Evolutionary conservation across 345 rosid genomes (phyloP).

Genomic region (Corchorus olitorius): DNA sequence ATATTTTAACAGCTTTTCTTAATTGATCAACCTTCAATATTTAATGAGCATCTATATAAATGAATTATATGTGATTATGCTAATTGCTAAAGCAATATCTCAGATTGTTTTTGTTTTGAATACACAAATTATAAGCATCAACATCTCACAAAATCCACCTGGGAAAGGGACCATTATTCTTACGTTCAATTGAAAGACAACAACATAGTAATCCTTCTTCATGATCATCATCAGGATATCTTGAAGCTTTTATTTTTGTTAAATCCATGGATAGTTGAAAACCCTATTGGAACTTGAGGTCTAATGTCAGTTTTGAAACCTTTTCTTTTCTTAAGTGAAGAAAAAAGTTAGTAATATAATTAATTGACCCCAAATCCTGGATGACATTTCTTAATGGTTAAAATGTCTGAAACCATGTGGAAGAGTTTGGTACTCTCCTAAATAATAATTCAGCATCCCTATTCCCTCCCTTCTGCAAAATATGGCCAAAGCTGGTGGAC

Average conservation of each 20-base stretch:
- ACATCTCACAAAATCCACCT: not conserved
- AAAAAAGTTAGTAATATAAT: not conserved
- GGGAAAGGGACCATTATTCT: not conserved
- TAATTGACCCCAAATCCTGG: slow-evolving; percentile 15
- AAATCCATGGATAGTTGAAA: not conserved
- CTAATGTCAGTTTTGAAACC: not conserved
- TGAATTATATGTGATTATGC: too few relatives aligned
- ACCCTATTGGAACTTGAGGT: not conserved
- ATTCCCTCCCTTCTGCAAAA: slow-evolving; percentile 24
- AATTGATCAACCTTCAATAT: too few relatives aligned
- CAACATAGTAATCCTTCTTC: not conserved
- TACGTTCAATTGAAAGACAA: not conserved
- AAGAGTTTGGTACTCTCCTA: slow-evolving; percentile 22
- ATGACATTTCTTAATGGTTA: slow-evolving; percentile 1
- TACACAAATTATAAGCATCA: not conserved
- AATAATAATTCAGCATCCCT: slow-evolving; percentile 28
- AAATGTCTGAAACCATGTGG: slow-evolving; percentile 29
- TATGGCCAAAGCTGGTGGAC: slow-evolving; percentile 11
- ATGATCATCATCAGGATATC: not conserved
- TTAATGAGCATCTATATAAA: too few relatives aligned
- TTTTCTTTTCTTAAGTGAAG: too few relatives aligned
- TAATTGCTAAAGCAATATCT: not conserved
- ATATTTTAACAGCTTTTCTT: too few relatives aligned
- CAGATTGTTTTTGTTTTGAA: not conserved
- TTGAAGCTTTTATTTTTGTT: not conserved